Evolutionary conservation across 2,329 filamentous ascomycete species (phyloP), one percentile per base, ranked within the genome.

Genomic region (Ustilaginoidea virens): DNA sequence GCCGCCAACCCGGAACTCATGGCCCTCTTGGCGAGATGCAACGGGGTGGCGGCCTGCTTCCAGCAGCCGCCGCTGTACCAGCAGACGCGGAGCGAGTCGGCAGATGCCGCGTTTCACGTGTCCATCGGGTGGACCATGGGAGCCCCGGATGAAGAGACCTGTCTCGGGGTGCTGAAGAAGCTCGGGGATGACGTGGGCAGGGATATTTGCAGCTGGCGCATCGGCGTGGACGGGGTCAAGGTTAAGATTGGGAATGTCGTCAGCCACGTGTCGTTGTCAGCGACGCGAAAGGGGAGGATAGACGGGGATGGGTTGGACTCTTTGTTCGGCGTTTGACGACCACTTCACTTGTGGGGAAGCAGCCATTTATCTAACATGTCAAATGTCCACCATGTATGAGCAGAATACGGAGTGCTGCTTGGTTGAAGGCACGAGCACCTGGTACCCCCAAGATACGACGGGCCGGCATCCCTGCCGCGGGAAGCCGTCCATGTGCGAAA

Each of bases 121-220:
- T 93, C 85, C 25, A 71, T 98, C 32, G 90, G 78, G 0, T 96
- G 87, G 90, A 78, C 69, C 1, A 62, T 87, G 36, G 51, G 60
- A 7, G 48, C 57, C 23, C 74, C 71, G 1, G 57, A 50, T 5
- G 33, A 54, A 3, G 58, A 64, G 19, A 28, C 43, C 43, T 37
- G 44, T 3, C 31, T 45, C 5, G 38, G 37, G 17, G 46, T 43
- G 2, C 34, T 49, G 6, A 28, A 36, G 12, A 25, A 48, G 1
- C 47, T 51, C 19, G 33, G 32, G 17, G 18, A 39, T 5, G 16
- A 36, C 17, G 39, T 38, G 20, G 51, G 46, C 25, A 32, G 31
- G 9, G 43, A 36, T 3, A 42, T 69, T 8, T 42, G 37, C 7
- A 44, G 42, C 1, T 61, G 74, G 39, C 43, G 45, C 3, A 55